Evolutionary conservation across 306 rosid genomes (phyloP).

Genomic region (Castanea mollissima): DNA sequence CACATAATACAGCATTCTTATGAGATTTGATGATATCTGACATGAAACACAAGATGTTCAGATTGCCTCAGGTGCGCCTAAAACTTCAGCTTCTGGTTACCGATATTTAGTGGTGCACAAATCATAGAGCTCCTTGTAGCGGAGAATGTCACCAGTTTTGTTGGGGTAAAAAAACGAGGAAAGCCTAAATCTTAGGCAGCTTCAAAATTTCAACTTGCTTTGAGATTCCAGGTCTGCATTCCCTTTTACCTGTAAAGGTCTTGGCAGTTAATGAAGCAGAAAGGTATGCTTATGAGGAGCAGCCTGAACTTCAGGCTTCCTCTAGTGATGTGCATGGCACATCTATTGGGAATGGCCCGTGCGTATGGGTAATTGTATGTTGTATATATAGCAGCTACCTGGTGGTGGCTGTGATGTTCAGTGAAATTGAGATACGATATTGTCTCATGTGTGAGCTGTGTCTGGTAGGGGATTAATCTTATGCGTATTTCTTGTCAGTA

Average conservation of each 20-base stretch:
- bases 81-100: constrained; percentile 10
- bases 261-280: background rate
- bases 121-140: background rate
- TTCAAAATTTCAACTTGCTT: background rate
- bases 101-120: background rate
- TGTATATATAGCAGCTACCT: background rate
- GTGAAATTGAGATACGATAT: background rate
- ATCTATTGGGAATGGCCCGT: background rate
- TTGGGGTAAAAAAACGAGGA: background rate
- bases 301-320: background rate
- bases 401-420: background rate
- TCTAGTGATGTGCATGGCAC: background rate
- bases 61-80: constrained; percentile 51
- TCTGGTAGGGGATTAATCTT: too few species aligned
- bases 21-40: constrained; percentile 52
- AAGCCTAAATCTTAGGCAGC: background rate
- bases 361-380: too few species aligned
- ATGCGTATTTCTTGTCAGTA: too few species aligned
- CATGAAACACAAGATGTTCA: constrained; percentile 38
- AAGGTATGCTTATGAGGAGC: background rate
- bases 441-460: background rate
- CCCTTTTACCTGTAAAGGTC: background rate
- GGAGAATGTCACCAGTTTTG: background rate
- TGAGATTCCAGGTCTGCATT: constrained; percentile 6
- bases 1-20: constrained; percentile 58